phyloP scores from a whole-genome alignment of 2,329 filamentous ascomycete species.

The Exophiala xenobiotica region DNA sequence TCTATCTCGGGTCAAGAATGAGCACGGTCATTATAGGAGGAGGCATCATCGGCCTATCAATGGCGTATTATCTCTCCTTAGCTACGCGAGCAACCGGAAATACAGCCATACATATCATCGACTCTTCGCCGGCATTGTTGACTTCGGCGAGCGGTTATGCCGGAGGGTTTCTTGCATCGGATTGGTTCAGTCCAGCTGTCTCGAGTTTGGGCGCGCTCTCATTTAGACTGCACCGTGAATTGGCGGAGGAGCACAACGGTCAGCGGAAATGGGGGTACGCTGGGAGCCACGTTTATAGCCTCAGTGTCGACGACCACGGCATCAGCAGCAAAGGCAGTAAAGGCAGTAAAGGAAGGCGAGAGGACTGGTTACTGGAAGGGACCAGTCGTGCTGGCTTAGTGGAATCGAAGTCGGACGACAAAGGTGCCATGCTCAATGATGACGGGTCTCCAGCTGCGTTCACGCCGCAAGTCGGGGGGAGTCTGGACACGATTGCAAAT shows the following conservation, averaged over 20 bases:
- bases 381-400: constrained; percentile 61
- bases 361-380: constrained; percentile 67
- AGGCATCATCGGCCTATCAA: constrained; percentile 68
- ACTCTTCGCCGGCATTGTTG: constrained; percentile 62
- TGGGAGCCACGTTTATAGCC: constrained; percentile 59
- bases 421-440: constrained; percentile 34
- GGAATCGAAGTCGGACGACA: constrained; percentile 30
- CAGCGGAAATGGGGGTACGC: constrained; percentile 59
- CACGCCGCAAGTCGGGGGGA: constrained; percentile 54
- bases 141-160: constrained; percentile 72
- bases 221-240: constrained; percentile 65
- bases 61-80: constrained; percentile 68
- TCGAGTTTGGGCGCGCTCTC: constrained; percentile 64
- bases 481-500: constrained; percentile 61
- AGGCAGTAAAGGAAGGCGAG: constrained; percentile 50
- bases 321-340: constrained; percentile 36
- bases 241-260: constrained; percentile 62
- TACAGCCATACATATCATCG: constrained; percentile 53
- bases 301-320: constrained; percentile 40
- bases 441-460: constrained; percentile 58
- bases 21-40: constrained; percentile 65
- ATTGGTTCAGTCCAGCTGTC: constrained; percentile 66
- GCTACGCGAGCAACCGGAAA: constrained; percentile 28
- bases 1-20: constrained; percentile 30
- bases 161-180: constrained; percentile 69